Evolutionary conservation across 2,329 filamentous ascomycete species (phyloP).

Genomic region (Aspergillus sp.): DNA sequence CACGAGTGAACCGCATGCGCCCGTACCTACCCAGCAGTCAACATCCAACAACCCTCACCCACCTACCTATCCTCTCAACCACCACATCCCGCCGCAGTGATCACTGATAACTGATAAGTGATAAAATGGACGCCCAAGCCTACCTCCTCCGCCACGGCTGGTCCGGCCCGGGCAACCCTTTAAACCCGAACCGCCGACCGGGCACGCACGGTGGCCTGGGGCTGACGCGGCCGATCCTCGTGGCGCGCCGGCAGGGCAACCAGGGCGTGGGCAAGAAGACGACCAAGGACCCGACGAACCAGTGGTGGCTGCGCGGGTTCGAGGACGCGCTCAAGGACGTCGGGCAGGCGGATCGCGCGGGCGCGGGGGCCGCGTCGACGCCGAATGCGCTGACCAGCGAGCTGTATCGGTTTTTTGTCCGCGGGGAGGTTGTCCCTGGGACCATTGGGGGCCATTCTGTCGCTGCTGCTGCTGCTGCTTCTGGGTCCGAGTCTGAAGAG

Average conservation of each 20-base stretch:
- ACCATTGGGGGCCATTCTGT: constrained; percentile 46
- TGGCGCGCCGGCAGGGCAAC: constrained; percentile 78
- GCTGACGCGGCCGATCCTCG: constrained; percentile 77
- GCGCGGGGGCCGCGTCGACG: constrained; percentile 52
- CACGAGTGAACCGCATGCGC: neutral
- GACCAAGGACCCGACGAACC: constrained; percentile 64
- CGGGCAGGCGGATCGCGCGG: constrained; percentile 58
- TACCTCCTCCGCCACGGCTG: constrained; percentile 85
- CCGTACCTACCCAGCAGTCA: too few species aligned
- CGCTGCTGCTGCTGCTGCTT: too few species aligned
- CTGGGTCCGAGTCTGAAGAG: neutral
- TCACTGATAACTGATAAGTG: too few species aligned
- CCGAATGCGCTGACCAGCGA: constrained; percentile 46
- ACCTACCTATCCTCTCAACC: too few species aligned
- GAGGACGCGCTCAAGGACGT: constrained; percentile 84
- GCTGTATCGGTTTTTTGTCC: constrained; percentile 82
- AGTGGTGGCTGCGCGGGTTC: constrained; percentile 97
- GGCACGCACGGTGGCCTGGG: constrained; percentile 65
- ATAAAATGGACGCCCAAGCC: constrained; percentile 77
- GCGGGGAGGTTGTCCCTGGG: constrained; percentile 73
- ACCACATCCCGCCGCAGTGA: neutral
- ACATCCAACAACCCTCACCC: neutral
- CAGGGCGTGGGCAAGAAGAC: constrained; percentile 79
- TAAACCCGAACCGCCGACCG: constrained; percentile 63
- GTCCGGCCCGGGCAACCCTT: constrained; percentile 82